phyloP scores from a whole-genome alignment of 257 asterid species.

The Solanum chaucha region DNA sequence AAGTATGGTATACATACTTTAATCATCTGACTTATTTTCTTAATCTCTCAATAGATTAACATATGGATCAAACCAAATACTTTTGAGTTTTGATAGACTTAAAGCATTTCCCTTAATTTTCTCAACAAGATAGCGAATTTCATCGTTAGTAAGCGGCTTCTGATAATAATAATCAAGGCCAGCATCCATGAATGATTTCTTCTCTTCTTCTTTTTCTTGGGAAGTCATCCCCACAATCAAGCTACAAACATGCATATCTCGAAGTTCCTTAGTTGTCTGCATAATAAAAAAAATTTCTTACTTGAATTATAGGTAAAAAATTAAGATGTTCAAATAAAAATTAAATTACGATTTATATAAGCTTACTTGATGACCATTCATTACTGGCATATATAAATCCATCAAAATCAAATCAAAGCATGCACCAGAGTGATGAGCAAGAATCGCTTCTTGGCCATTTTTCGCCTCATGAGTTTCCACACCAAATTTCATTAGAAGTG shows the following conservation, averaged over 20 bases:
- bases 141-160: slow-evolving; percentile 16
- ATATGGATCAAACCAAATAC: not conserved
- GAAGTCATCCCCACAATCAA: slow-evolving; percentile 39
- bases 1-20: not conserved
- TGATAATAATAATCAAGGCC: slow-evolving; percentile 30
- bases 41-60: not conserved
- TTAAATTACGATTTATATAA: not conserved
- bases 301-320: not conserved
- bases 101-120: not conserved
- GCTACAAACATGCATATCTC: slow-evolving; percentile 33
- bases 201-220: slow-evolving; percentile 1
- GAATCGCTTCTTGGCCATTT: slow-evolving; percentile 41
- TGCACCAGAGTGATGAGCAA: slow-evolving; percentile 22
- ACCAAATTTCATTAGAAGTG: slow-evolving; percentile 9
- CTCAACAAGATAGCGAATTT: not conserved
- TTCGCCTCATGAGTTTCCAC: slow-evolving; percentile 17
- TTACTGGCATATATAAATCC: slow-evolving; percentile 51
- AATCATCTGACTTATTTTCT: not conserved
- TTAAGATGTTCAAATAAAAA: not conserved
- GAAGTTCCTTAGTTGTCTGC: slow-evolving; percentile 18
- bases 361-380: slow-evolving; percentile 35
- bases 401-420: slow-evolving; percentile 34
- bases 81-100: not conserved
- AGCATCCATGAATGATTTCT: slow-evolving; percentile 24
- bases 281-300: not conserved